A percentile compares a stretch with the other conserved stretches of the same genome.
phyloP scores from a whole-genome alignment of 108 stramenopile genomes.

The Skeletonema potamos region DNA sequence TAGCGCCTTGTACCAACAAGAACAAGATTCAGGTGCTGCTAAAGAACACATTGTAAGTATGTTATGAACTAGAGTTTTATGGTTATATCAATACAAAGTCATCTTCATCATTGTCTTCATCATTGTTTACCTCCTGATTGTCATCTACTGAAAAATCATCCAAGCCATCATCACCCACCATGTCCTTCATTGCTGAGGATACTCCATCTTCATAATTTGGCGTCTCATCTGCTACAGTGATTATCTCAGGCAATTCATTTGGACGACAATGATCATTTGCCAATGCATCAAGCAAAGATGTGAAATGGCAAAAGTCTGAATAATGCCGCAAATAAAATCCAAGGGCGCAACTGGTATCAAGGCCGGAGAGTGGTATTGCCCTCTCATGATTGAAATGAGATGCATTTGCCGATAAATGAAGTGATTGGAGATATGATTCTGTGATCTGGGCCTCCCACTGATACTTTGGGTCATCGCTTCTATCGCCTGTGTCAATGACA shows the following conservation, averaged over 20 bases:
- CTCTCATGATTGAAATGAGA: conserved; percentile 43
- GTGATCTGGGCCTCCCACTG: conserved; percentile 51
- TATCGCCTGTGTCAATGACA: background rate
- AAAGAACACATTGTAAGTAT: background rate
- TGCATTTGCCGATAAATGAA: conserved; percentile 52
- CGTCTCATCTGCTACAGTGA: conserved; percentile 63
- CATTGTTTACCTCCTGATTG: background rate
- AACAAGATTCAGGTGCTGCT: too few species aligned
- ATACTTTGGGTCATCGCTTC: background rate
- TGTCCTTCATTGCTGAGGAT: conserved; percentile 53
- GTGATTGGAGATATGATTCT: conserved; percentile 73
- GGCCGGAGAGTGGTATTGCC: conserved; percentile 55
- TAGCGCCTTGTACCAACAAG: too few species aligned
- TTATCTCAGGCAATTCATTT: conserved; percentile 56
- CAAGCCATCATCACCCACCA: conserved; percentile 44
- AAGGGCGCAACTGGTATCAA: conserved; percentile 87
- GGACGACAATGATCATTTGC: conserved; percentile 32
- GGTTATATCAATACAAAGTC: conserved; percentile 40
- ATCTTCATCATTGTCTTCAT: conserved; percentile 37
- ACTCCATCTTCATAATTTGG: conserved; percentile 75
- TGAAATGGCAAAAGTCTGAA: conserved; percentile 61
- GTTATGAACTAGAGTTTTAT: background rate
- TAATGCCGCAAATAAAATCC: conserved; percentile 82
- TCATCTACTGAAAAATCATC: conserved; percentile 38
- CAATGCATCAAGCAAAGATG: conserved; percentile 31